Percentiles rank a stretch among this genome's conserved stretches.
phyloP scores from a whole-genome alignment of 2,329 filamentous ascomycete genomes.

The Claviceps maximensis region DNA sequence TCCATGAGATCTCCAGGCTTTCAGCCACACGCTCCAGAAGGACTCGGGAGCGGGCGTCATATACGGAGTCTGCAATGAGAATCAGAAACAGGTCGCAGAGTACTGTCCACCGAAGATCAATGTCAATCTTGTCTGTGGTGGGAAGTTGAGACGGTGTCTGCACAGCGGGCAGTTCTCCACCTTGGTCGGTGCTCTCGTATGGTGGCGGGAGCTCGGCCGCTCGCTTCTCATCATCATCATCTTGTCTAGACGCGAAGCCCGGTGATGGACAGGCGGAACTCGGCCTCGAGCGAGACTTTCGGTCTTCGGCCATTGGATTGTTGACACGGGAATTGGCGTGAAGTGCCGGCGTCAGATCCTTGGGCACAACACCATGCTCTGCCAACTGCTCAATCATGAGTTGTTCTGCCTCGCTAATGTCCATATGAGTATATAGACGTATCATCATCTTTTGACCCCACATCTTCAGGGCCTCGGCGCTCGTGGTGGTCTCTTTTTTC shows the following conservation, averaged over 20 bases:
- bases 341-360: conserved; percentile 70
- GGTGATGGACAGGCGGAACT: conserved; percentile 10
- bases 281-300: conserved; percentile 8
- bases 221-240: conserved; percentile 32
- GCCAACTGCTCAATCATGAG: conserved; percentile 97
- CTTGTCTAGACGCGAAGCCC: conserved; percentile 12
- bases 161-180: conserved; percentile 65
- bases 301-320: conserved; percentile 64
- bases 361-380: conserved; percentile 77
- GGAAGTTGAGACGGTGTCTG: conserved; percentile 74
- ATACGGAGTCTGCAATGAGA: conserved; percentile 89
- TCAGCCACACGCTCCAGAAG: conserved; percentile 73
- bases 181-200: conserved; percentile 49
- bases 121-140: conserved; percentile 73
- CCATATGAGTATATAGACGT: conserved; percentile 88
- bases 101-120: conserved; percentile 93
- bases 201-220: conserved; percentile 43
- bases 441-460: conserved; percentile 99
- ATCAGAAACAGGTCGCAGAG: conserved; percentile 91
- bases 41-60: conserved; percentile 76
- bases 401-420: conserved; percentile 81
- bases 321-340: conserved; percentile 89
- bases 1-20: conserved; percentile 70
- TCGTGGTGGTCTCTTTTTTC: conserved; percentile 58
- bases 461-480: conserved; percentile 74